phyloP scores from a whole-genome alignment of 371 early-diverging fungal genomes.

The Astathelohania contejeani region DNA sequence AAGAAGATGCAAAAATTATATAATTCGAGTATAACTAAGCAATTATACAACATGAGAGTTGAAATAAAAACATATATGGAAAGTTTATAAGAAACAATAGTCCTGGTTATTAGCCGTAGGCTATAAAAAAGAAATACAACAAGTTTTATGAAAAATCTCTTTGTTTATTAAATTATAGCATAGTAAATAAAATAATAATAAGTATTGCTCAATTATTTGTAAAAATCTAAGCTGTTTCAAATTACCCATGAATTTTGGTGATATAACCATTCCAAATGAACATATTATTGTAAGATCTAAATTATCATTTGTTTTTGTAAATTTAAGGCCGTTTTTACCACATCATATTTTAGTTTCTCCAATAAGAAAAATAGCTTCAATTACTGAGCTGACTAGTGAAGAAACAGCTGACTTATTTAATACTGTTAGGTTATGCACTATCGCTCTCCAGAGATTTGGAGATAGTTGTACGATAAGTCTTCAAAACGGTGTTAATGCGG shows the following conservation, averaged over 20 bases:
- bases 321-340: slow-evolving; percentile 34
- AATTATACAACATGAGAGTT: no score
- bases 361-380: slow-evolving; percentile 4
- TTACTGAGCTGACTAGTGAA: slow-evolving; percentile 24
- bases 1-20: no score
- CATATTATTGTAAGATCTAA: slow-evolving; percentile 29
- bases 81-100: no score
- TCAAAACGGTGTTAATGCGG: slow-evolving; percentile 40
- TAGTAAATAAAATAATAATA: neutral
- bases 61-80: no score
- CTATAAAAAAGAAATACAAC: no score
- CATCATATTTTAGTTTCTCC: slow-evolving; percentile 41
- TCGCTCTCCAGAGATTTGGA: slow-evolving; percentile 5
- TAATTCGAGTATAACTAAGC: no score
- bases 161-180: neutral
- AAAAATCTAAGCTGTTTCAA: neutral
- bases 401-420: slow-evolving; percentile 32
- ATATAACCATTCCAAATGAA: slow-evolving; percentile 17
- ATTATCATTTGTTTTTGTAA: slow-evolving; percentile 28
- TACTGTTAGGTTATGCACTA: slow-evolving; percentile 9
- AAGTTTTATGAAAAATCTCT: neutral
- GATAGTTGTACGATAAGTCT: slow-evolving; percentile 19
- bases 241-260: slow-evolving; percentile 27
- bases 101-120: no score
- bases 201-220: neutral